Evolutionary conservation across 225 moss, liverwort and hornwort genomes (phyloP).

Genomic region (Rhytidiadelphus loreus): DNA sequence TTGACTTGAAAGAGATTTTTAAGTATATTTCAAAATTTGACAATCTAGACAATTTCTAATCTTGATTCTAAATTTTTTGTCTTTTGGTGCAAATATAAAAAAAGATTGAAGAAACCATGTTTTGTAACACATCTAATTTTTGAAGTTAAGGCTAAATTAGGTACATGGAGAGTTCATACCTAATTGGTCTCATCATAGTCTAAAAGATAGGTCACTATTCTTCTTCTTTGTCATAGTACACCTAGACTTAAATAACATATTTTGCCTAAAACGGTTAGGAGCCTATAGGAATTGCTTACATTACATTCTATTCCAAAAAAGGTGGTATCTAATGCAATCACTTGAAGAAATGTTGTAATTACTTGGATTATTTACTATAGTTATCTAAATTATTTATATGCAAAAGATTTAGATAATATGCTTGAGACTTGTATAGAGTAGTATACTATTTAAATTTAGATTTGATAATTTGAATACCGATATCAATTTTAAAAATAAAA

Average conservation of each 20-base stretch:
- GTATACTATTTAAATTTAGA: neutral
- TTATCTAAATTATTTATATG: neutral
- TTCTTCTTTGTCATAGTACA: neutral
- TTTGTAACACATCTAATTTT: neutral
- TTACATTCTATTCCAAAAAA: neutral
- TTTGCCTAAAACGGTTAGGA: rapidly evolving
- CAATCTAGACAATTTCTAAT: rapidly evolving
- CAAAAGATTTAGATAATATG: neutral
- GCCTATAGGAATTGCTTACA: no score
- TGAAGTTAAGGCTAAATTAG: neutral
- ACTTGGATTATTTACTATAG: neutral
- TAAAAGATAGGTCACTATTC: neutral
- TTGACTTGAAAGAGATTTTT: neutral
- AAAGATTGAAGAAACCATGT: neutral
- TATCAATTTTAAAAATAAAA: no score
- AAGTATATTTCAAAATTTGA: neutral
- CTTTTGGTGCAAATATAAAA: neutral
- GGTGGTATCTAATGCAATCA: neutral
- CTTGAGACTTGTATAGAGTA: neutral
- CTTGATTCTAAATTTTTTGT: neutral
- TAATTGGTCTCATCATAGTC: neutral
- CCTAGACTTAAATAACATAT: rapidly evolving
- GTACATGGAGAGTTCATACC: rapidly evolving
- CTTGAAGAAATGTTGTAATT: neutral
- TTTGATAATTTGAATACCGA: no score